These are phyloP conservation scores for Xylaria sp. DNA, from an alignment of 2,329 filamentous ascomycete species.

Conservation along the genomic window DNA sequence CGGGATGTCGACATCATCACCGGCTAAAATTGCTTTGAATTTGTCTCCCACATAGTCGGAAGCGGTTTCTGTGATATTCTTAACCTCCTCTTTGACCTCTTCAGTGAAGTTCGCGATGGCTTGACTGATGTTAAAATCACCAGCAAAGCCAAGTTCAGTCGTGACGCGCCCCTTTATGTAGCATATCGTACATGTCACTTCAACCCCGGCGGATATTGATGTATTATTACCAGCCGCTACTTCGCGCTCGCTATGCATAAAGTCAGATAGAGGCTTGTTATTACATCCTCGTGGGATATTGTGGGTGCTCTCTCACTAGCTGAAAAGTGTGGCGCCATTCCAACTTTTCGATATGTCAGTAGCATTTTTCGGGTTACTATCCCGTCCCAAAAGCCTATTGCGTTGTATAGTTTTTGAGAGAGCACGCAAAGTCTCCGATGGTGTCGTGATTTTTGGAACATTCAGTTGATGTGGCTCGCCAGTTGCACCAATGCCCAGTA, in stretches of 20 bases:
- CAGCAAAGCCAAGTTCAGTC: constrained; percentile 54
- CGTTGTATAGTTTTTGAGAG: constrained; percentile 17
- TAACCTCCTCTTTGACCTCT: constrained; percentile 48
- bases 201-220: constrained; percentile 44
- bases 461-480: background rate
- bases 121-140: constrained; percentile 53
- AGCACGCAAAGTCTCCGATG: constrained; percentile 7
- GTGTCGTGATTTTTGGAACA: background rate
- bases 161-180: constrained; percentile 60
- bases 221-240: constrained; percentile 37
- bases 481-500: constrained; percentile 4
- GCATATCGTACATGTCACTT: constrained; percentile 59
- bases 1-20: constrained; percentile 48
- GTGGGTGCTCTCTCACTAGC: constrained; percentile 41
- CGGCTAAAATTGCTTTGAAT: constrained; percentile 28
- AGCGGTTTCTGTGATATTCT: constrained; percentile 48
- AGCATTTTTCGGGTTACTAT: constrained; percentile 43
- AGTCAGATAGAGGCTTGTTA: constrained; percentile 18
- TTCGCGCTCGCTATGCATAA: constrained; percentile 18
- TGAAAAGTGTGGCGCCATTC: constrained; percentile 52
- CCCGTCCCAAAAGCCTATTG: constrained; percentile 10
- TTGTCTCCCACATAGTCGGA: constrained; percentile 44
- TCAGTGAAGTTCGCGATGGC: constrained; percentile 49
- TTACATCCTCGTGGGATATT: background rate
- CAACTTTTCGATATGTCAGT: constrained; percentile 53